A percentile compares a stretch with the other conserved stretches of the same genome.
These are phyloP conservation scores for Dalbergia oliveri DNA, from an alignment of 306 rosid species.

Conservation along the genomic window DNA sequence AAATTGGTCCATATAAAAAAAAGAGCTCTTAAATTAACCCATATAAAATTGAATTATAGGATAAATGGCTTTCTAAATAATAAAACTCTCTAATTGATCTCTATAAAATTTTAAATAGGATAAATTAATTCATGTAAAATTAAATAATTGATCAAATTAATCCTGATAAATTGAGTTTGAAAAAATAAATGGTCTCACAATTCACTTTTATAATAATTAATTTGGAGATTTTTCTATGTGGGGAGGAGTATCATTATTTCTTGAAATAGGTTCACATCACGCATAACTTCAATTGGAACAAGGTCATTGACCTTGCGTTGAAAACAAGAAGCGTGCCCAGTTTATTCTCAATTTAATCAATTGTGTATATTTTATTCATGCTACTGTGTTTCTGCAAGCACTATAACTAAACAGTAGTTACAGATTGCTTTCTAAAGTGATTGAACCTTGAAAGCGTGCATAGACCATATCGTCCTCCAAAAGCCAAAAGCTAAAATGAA, in stretches of 20 bases:
- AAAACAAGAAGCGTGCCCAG: conserved; percentile 7
- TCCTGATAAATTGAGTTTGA: too few species aligned
- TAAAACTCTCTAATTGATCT: too few species aligned
- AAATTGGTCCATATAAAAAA: too few species aligned
- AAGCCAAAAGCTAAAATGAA: conserved; percentile 22
- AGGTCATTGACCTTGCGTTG: not conserved
- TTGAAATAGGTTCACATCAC: conserved; percentile 2
- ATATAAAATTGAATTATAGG: too few species aligned
- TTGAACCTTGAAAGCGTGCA: conserved; percentile 16
- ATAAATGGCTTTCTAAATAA: too few species aligned
- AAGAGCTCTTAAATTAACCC: too few species aligned
- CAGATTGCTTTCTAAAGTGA: conserved; percentile 16
- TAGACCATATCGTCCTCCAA: conserved; percentile 27
- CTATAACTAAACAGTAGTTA: not conserved
- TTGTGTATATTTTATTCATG: not conserved
- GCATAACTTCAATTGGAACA: not conserved
- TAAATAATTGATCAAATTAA: too few species aligned
- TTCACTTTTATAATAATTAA: too few species aligned
- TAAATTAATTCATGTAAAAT: too few species aligned
- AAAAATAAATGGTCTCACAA: too few species aligned
- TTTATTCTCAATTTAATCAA: not conserved
- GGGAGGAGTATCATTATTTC: conserved; percentile 4
- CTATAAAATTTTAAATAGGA: too few species aligned
- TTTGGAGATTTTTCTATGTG: too few species aligned
- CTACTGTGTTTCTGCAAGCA: not conserved